Evolutionary conservation across 805 yeast species (phyloP), one percentile per base, ranked within the genome.

Genomic region (Candida fluviatilis): DNA sequence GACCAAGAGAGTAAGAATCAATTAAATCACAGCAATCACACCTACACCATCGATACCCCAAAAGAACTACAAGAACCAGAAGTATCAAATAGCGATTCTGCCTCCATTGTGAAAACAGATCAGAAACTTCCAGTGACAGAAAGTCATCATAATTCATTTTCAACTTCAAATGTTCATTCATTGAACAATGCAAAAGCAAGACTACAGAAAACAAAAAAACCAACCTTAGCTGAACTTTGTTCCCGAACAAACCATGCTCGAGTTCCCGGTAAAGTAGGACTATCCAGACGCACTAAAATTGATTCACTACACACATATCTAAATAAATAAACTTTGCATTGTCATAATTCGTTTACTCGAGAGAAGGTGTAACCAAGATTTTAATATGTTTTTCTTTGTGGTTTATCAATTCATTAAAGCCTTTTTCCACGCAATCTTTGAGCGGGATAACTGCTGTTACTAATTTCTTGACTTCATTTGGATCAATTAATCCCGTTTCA

Each of bases 381-480:
- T 78, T 78, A 30, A 78, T 71, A 51, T 77, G 76, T 4, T 66
- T 62, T 18, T 71, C 82, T 54, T 78, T 79, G 46, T 78, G 68
- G 16, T 66, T 54, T 38, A 69, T 59, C 47, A 80, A 55, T 47
- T 75, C 74, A 43, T 63, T 45, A 46, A 75, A 73, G 0, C 84
- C 84, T 37, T 68, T 71, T 30, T 69, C 72, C 41, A 76, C 63
- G 10, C 76, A 76, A 42, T 76, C 65, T 46, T 73, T 69, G 18
- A 79, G 57, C 15, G 56, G 61, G 27, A 73, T 69, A 39, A 60
- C 73, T n/a, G 76, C 76, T 0, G 85, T 77, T 40, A 80, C 76
- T 55, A 79, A 54, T 14, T 58, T 50, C 45, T 55, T 62, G 19
- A 74, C 70, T 26, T 65, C 64, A 13, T 69, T 69, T 7, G 72